These are phyloP conservation scores for Botryosphaeria dothidea DNA, from an alignment of 2,329 filamentous ascomycete genomes.

Conservation along the genomic window DNA sequence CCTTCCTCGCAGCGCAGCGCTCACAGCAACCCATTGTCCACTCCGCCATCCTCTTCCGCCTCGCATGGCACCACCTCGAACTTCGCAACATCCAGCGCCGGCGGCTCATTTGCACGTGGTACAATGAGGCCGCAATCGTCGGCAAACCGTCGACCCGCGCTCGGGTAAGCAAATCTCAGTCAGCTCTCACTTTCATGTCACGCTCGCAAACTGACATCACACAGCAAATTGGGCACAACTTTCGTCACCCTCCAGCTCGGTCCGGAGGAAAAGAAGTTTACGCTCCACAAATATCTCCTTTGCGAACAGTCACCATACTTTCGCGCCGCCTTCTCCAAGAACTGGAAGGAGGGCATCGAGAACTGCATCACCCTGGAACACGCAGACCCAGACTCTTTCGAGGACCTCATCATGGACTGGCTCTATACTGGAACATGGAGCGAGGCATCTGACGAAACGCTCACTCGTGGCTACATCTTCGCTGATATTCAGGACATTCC, in stretches of 20 bases:
- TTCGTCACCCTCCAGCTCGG: background rate
- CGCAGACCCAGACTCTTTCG: background rate
- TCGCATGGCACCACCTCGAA: background rate
- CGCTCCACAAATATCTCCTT: background rate
- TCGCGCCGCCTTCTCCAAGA: background rate
- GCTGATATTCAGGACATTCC: background rate
- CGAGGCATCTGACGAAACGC: background rate
- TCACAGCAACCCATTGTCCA: background rate
- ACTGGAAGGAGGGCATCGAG: background rate
- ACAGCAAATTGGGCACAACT: background rate
- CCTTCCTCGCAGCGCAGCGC: background rate
- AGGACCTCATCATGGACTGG: background rate
- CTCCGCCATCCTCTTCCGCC: background rate
- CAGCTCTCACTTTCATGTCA: background rate
- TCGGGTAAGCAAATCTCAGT: background rate
- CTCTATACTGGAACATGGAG: background rate
- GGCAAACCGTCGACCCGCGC: background rate
- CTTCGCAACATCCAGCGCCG: background rate
- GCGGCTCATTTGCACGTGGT: background rate
- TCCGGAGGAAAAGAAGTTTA: background rate
- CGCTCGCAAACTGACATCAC: background rate
- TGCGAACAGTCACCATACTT: background rate
- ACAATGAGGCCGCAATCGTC: background rate
- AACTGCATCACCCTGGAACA: background rate
- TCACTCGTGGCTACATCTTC: background rate